Base-by-base conservation (phyloP, 306 rosid species). In the Aeschynomene evenia region DNA sequence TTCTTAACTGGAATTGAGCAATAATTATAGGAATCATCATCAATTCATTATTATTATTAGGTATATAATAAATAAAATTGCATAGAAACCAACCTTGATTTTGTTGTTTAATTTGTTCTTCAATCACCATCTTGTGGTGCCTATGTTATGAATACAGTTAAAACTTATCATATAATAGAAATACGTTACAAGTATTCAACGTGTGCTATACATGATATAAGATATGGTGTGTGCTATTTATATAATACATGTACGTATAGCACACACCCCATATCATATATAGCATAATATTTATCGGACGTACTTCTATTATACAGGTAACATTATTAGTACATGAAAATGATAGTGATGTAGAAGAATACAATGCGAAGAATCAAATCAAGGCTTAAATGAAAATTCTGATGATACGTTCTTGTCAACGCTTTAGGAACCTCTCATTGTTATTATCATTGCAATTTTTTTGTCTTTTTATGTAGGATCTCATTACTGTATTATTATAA, bases 291-390 rank as follows among this genome's bases (percentile, higher is more conserved):
- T n/a, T n/a, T n/a, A n/a, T n/a, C n/a, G n/a, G n/a, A n/a, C n/a
- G n/a, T n/a, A n/a, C n/a, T n/a, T n/a, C n/a, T n/a, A n/a, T n/a
- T n/a, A n/a, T n/a, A n/a, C n/a, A n/a, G n/a, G n/a, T n/a, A n/a
- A n/a, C n/a, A n/a, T n/a, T n/a, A n/a, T n/a, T n/a, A n/a, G n/a
- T n/a, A n/a, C n/a, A n/a, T n/a, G n/a, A n/a, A n/a, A n/a, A n/a
- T n/a, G n/a, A n/a, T n/a, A n/a, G n/a, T 63, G 22, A 19, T 56
- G 19, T 23, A 29, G 28, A 54, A 64, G n/a, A n/a, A n/a, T n/a
- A n/a, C n/a, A n/a, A n/a, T 64, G 70, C 69, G 19, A 21, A 9
- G 49, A 71, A 78, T 56, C 77, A 71, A 45, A 77, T 78, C 57
- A 42, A 52, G 11, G 55, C 39, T 34, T 55, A 31, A 63, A 33